These are phyloP conservation scores for Calvatia gigantea DNA, from an alignment of 768 basidiomycete species.

Conservation along the genomic window DNA sequence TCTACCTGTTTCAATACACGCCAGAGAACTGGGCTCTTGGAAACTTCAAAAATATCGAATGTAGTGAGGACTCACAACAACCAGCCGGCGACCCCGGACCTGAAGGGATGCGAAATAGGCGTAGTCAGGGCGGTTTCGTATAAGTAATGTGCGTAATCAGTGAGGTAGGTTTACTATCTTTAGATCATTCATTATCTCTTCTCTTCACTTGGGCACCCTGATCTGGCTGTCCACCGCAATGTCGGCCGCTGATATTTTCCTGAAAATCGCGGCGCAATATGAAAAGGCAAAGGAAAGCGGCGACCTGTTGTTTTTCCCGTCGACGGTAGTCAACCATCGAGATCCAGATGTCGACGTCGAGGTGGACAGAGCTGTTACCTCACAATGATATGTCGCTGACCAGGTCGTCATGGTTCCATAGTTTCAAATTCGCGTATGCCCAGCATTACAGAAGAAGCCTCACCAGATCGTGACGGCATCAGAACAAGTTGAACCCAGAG, in stretches of 20 bases:
- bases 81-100: too few relatives aligned
- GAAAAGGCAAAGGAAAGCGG: slow-evolving; percentile 57
- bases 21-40: neutral
- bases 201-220: neutral
- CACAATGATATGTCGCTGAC: neutral
- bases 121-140: too few relatives aligned
- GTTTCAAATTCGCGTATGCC: slow-evolving; percentile 87
- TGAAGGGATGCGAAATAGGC: too few relatives aligned
- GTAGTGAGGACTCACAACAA: too few relatives aligned
- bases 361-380: slow-evolving; percentile 31
- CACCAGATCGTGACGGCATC: slow-evolving; percentile 35
- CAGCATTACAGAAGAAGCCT: slow-evolving; percentile 82
- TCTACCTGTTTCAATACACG: neutral
- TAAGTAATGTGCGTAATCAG: neutral
- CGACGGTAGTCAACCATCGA: slow-evolving; percentile 52
- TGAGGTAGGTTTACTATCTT: neutral
- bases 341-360: slow-evolving; percentile 55
- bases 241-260: slow-evolving; percentile 49
- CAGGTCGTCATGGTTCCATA: slow-evolving; percentile 23
- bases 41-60: neutral
- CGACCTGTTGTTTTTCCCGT: slow-evolving; percentile 78
- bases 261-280: slow-evolving; percentile 49
- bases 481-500: neutral
- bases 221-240: slow-evolving; percentile 19
- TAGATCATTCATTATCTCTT: neutral